Conservation (phyloP, 1,139 yeast species). For the Yamadazyma atmosphaerica region DNA sequence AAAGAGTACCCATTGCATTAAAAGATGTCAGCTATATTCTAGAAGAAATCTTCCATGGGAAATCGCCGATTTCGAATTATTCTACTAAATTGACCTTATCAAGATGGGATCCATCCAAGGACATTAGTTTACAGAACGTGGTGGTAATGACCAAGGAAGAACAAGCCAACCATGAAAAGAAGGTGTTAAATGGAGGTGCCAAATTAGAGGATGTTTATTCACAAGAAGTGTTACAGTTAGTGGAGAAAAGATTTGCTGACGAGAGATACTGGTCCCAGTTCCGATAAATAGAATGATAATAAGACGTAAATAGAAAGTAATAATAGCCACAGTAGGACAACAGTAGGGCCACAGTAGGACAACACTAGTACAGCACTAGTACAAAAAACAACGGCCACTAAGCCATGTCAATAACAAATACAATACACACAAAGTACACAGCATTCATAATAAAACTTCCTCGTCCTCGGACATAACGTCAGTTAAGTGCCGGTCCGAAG, state of each 20-base stretch:
- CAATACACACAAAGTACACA: too few relatives aligned
- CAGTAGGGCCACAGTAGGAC: too few relatives aligned
- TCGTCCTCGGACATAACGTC: too few relatives aligned
- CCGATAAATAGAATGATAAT: conserved; percentile 17
- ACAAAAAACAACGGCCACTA: too few relatives aligned
- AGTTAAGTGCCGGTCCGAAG: not conserved
- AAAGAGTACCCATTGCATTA: conserved; percentile 70
- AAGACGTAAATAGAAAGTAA: too few relatives aligned
- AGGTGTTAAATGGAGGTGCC: conserved; percentile 68
- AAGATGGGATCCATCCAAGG: conserved; percentile 73
- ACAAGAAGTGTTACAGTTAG: conserved; percentile 56
- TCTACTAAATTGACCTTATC: conserved; percentile 78
- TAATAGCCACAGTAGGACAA: too few relatives aligned
- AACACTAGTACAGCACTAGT: too few relatives aligned
- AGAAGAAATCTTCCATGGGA: conserved; percentile 91
- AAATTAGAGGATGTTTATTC: conserved; percentile 63
- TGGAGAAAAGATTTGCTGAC: conserved; percentile 66
- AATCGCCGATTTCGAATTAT: conserved; percentile 84
- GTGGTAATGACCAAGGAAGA: conserved; percentile 90
- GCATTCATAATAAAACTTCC: too few relatives aligned
- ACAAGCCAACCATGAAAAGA: conserved; percentile 72
- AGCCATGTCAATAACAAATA: too few relatives aligned
- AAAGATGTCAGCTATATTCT: conserved; percentile 80
- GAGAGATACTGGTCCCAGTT: conserved; percentile 70
- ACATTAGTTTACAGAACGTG: conserved; percentile 65